A percentile compares a stretch with the other conserved stretches of the same genome.
phyloP scores from a whole-genome alignment of 225 moss, liverwort and hornwort genomes.

The Straminergon stramineum region DNA sequence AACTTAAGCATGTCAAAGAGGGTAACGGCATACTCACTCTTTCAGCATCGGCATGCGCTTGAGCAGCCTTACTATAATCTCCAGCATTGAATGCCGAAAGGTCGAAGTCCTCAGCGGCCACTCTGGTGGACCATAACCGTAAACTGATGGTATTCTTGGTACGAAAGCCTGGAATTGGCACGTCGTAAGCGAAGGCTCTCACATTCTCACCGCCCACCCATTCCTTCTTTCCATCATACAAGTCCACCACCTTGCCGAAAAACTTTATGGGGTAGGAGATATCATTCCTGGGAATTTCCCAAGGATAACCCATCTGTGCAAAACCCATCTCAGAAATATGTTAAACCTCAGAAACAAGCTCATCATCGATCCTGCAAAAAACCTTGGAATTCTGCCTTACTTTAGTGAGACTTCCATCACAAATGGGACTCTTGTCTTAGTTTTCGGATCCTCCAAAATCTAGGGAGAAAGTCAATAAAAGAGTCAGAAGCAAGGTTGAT shows the following conservation, averaged over 20 bases:
- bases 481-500: neutral
- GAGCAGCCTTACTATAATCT: conserved; percentile 59
- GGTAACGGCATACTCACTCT: conserved; percentile 45
- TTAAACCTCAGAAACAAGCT: neutral
- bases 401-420: neutral
- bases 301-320: conserved; percentile 79
- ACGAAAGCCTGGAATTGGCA: conserved; percentile 84
- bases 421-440: neutral
- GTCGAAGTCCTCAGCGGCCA: conserved; percentile 67
- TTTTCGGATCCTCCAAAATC: neutral
- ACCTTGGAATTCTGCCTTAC: neutral
- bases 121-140: conserved; percentile 78
- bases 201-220: conserved; percentile 93
- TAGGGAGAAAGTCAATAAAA: neutral
- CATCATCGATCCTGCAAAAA: neutral
- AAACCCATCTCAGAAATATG: neutral
- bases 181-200: conserved; percentile 75
- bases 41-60: conserved; percentile 71
- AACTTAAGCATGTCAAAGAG: too few species aligned
- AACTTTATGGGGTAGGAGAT: conserved; percentile 83
- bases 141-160: conserved; percentile 91
- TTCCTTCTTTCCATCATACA: conserved; percentile 61
- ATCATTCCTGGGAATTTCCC: conserved; percentile 90
- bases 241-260: conserved; percentile 71
- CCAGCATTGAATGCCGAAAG: conserved; percentile 77